phyloP scores from a whole-genome alignment of 352 stramenopile genomes.

The Pythium utonaiense region DNA sequence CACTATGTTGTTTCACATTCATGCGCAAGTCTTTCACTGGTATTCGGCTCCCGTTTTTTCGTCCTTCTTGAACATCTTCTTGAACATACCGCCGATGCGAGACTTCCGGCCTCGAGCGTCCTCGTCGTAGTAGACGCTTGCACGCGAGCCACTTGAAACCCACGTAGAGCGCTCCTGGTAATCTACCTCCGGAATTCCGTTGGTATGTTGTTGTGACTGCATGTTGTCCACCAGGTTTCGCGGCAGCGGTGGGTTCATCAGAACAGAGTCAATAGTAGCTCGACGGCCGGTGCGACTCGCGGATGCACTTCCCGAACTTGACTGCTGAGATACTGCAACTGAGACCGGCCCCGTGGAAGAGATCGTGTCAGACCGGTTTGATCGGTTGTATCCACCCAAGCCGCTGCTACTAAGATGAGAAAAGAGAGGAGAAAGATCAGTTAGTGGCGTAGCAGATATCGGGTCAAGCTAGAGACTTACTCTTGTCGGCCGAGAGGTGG shows the following conservation, averaged over 20 bases:
- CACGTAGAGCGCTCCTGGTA: slow-evolving; percentile 28
- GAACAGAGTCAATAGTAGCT: slow-evolving; percentile 26
- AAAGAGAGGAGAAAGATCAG: slow-evolving; percentile 1
- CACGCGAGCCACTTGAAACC: slow-evolving; percentile 27
- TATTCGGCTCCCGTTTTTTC: slow-evolving; percentile 7
- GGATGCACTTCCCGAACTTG: slow-evolving; percentile 11
- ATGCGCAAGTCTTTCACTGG: slow-evolving; percentile 2
- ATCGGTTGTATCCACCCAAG: slow-evolving; percentile 30
- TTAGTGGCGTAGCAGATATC: neutral
- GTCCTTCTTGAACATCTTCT: slow-evolving; percentile 90
- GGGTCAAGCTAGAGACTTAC: slow-evolving; percentile 9
- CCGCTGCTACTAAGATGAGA: slow-evolving; percentile 12
- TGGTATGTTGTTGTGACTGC: slow-evolving; percentile 10
- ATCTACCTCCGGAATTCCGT: slow-evolving; percentile 15
- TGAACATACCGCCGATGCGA: slow-evolving; percentile 82
- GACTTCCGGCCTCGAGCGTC: slow-evolving; percentile 62
- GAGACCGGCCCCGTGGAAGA: slow-evolving; percentile 58
- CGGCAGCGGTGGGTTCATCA: slow-evolving; percentile 28
- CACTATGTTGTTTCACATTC: neutral
- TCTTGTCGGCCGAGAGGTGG: slow-evolving; percentile 18
- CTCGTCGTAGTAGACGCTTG: slow-evolving; percentile 65
- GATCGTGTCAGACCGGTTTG: slow-evolving; percentile 55
- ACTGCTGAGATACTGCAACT: slow-evolving; percentile 45
- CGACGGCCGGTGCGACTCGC: slow-evolving; percentile 21
- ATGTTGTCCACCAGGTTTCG: slow-evolving; percentile 26